Conservation (phyloP, 192 early-diverging fungal species). For the Gamsiella multidivaricata region DNA sequence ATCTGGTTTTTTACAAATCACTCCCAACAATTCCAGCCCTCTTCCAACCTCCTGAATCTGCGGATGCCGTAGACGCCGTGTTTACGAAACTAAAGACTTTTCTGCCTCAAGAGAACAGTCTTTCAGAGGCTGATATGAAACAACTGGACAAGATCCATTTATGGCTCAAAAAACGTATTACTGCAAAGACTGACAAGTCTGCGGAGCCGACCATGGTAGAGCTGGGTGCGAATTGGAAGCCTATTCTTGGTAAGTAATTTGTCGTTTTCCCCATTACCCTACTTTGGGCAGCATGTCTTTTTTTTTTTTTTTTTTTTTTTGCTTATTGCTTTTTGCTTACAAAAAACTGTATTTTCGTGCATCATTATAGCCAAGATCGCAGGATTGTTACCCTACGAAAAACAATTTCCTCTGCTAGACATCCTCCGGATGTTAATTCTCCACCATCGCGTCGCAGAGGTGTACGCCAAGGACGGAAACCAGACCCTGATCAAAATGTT, state of each 20-base stretch:
- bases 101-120: constrained; percentile 20
- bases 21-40: constrained; percentile 58
- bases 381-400: constrained; percentile 52
- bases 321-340: not conserved
- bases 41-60: constrained; percentile 40
- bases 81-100: constrained; percentile 50
- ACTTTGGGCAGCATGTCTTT: not conserved
- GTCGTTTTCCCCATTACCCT: too few species aligned
- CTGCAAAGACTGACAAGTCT: constrained; percentile 25
- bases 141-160: constrained; percentile 48
- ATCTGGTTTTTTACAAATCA: constrained; percentile 51
- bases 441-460: constrained; percentile 51
- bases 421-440: constrained; percentile 69
- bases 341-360: not conserved
- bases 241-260: constrained; percentile 30
- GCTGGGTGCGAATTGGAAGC: constrained; percentile 37
- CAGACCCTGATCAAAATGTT: constrained; percentile 32
- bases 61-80: constrained; percentile 47
- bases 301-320: not conserved
- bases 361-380: constrained; percentile 45
- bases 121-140: constrained; percentile 28
- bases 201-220: constrained; percentile 44
- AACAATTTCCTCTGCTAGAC: constrained; percentile 74
- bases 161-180: constrained; percentile 42
- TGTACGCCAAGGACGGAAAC: constrained; percentile 61